These are phyloP conservation scores for Remersonia thermophila DNA, from an alignment of 2,329 filamentous ascomycete genomes.

Conservation along the genomic window DNA sequence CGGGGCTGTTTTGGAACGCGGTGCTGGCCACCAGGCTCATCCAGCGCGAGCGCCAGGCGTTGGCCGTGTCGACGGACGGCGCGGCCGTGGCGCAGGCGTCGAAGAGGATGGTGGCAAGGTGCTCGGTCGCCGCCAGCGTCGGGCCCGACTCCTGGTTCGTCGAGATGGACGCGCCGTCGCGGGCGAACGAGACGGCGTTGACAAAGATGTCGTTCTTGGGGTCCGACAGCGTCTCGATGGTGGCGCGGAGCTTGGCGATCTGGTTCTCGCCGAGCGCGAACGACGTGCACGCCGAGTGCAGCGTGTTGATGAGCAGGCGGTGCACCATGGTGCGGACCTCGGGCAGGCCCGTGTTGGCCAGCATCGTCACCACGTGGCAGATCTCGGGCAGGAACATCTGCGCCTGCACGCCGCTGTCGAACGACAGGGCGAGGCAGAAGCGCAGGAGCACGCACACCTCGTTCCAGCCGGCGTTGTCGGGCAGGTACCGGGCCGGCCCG, in stretches of 20 bases:
- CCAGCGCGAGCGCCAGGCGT: conserved; percentile 59
- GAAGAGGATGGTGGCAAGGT: conserved; percentile 47
- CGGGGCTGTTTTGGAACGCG: conserved; percentile 60
- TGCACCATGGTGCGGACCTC: conserved; percentile 49
- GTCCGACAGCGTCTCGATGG: conserved; percentile 48
- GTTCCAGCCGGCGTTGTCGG: conserved; percentile 57
- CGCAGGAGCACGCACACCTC: conserved; percentile 56
- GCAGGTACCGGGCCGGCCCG: conserved; percentile 50
- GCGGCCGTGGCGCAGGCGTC: conserved; percentile 53
- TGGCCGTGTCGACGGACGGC: conserved; percentile 51
- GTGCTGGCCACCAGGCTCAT: conserved; percentile 63
- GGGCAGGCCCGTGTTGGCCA: conserved; percentile 50
- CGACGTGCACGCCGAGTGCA: conserved; percentile 55
- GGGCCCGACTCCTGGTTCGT: conserved; percentile 41
- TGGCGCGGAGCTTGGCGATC: conserved; percentile 41
- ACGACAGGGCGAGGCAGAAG: conserved; percentile 54
- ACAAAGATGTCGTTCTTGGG: conserved; percentile 46
- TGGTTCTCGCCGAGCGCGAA: conserved; percentile 50
- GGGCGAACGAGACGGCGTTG: conserved; percentile 30
- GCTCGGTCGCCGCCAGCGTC: conserved; percentile 45
- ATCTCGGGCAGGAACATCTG: conserved; percentile 57
- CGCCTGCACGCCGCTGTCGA: conserved; percentile 54
- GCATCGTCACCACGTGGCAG: conserved; percentile 59
- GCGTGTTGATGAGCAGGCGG: conserved; percentile 51
- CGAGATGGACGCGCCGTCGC: conserved; percentile 43